phyloP scores from a whole-genome alignment of 2,329 filamentous ascomycete species.

The Colletotrichum navitas region DNA sequence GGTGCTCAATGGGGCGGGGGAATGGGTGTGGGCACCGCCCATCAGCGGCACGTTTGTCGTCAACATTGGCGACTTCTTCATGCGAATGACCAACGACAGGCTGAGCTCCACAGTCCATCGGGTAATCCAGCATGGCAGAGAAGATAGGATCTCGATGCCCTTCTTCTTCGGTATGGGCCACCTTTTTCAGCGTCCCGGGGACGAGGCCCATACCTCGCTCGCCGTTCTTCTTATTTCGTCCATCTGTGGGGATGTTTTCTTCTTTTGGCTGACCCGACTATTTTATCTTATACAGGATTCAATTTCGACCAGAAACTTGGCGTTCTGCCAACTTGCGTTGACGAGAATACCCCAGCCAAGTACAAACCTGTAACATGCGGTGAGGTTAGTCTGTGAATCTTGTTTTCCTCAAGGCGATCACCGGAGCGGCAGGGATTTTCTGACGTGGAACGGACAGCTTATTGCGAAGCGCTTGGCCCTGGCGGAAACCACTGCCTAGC shows the following conservation, averaged over 20 bases:
- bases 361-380: slow-evolving; percentile 66
- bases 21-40: slow-evolving; percentile 46
- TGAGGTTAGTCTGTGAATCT: slow-evolving; percentile 46
- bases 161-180: slow-evolving; percentile 62
- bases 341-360: slow-evolving; percentile 60
- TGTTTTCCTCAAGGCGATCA: background rate
- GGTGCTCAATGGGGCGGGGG: slow-evolving; percentile 44
- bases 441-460: slow-evolving; percentile 31
- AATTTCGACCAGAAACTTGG: slow-evolving; percentile 65
- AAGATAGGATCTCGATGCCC: slow-evolving; percentile 59
- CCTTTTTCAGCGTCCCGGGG: background rate
- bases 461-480: slow-evolving; percentile 32
- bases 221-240: background rate
- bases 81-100: slow-evolving; percentile 46
- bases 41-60: slow-evolving; percentile 46
- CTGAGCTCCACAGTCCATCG: slow-evolving; percentile 45
- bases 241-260: background rate
- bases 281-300: slow-evolving; percentile 46
- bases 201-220: slow-evolving; percentile 4
- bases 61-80: slow-evolving; percentile 47
- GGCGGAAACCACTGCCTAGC: slow-evolving; percentile 4
- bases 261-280: slow-evolving; percentile 2
- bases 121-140: slow-evolving; percentile 37
- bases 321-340: slow-evolving; percentile 62
- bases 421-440: background rate